phyloP scores from a whole-genome alignment of 2,329 filamentous ascomycete species.

The Cytospora mali region DNA sequence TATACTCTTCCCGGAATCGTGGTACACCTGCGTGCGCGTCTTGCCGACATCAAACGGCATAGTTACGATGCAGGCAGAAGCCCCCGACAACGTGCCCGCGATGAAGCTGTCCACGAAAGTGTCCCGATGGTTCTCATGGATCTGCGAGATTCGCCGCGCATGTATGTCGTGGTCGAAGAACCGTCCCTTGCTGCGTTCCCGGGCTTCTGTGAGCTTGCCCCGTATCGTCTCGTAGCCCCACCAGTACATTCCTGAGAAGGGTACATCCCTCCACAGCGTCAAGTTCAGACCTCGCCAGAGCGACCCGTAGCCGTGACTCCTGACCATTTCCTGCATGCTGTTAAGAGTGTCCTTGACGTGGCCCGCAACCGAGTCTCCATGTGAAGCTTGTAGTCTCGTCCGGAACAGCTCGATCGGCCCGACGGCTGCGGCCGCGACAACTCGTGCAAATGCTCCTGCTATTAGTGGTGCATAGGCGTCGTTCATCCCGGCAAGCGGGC shows the following conservation, averaged over 20 bases:
- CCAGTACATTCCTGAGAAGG: constrained; percentile 97
- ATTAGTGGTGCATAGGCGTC: constrained; percentile 79
- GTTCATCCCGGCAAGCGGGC: constrained; percentile 68
- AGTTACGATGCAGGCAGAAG: constrained; percentile 83
- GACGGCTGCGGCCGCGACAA: constrained; percentile 80
- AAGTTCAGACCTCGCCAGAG: constrained; percentile 89
- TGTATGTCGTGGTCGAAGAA: constrained; percentile 43
- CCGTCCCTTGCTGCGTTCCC: constrained; percentile 55
- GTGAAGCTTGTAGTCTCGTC: constrained; percentile 84
- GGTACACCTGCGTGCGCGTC: constrained; percentile 85
- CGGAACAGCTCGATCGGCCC: constrained; percentile 92
- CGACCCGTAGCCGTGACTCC: constrained; percentile 72
- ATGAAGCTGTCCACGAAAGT: constrained; percentile 89
- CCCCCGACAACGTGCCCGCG: constrained; percentile 81
- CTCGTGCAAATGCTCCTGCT: constrained; percentile 76
- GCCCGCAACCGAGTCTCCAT: constrained; percentile 58
- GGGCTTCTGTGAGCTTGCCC: constrained; percentile 68
- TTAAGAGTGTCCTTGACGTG: constrained; percentile 80
- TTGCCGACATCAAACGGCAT: constrained; percentile 98
- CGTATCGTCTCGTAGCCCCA: constrained; percentile 92
- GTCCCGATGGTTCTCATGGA: constrained; percentile 68
- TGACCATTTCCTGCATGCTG: constrained; percentile 79
- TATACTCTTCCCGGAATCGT: constrained; percentile 50
- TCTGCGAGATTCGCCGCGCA: constrained; percentile 59
- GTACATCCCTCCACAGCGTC: constrained; percentile 95